Conservation (phyloP, 2,329 filamentous ascomycete species). For the Alternaria panax region DNA sequence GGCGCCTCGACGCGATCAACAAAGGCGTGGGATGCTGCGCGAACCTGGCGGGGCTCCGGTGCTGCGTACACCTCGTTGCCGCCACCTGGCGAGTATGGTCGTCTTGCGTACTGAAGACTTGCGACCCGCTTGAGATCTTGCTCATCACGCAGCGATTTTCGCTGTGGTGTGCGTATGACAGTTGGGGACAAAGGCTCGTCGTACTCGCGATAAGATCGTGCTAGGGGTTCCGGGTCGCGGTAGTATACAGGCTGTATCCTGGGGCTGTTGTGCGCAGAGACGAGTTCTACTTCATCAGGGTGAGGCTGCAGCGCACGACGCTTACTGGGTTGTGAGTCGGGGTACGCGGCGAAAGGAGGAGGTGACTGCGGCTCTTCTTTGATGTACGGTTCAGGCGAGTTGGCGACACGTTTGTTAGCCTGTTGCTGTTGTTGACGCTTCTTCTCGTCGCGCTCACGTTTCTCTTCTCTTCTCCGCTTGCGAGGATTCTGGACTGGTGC, state of each 20-base stretch:
- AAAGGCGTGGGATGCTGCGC: conserved; percentile 54
- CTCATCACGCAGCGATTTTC: conserved; percentile 52
- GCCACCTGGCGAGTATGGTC: conserved; percentile 50
- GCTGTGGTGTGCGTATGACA: conserved; percentile 48
- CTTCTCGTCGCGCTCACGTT: conserved; percentile 43
- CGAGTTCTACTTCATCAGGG: conserved; percentile 49
- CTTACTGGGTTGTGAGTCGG: conserved; percentile 50
- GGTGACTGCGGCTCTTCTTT: conserved; percentile 70
- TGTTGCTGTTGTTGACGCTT: conserved; percentile 36
- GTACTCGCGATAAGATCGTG: conserved; percentile 53
- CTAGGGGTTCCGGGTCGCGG: conserved; percentile 44
- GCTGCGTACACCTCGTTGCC: conserved; percentile 50
- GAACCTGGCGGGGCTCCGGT: conserved; percentile 45
- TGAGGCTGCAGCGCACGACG: conserved; percentile 50
- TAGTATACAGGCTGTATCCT: conserved; percentile 58
- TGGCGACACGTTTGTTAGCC: conserved; percentile 42
- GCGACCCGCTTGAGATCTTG: conserved; percentile 58
- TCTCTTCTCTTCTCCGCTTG: conserved; percentile 60
- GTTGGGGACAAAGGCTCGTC: conserved; percentile 51
- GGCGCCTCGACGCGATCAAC: conserved; percentile 49
- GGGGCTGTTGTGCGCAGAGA: conserved; percentile 47
- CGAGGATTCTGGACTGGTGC: conserved; percentile 56
- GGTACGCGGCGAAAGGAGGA: conserved; percentile 58
- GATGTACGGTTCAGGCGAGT: conserved; percentile 60
- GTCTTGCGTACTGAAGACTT: conserved; percentile 57